A percentile compares a stretch with the other conserved stretches of the same genome.
These are phyloP conservation scores for Flaveria bidentis DNA, from an alignment of 129 eudicot genomes.

Conservation along the genomic window DNA sequence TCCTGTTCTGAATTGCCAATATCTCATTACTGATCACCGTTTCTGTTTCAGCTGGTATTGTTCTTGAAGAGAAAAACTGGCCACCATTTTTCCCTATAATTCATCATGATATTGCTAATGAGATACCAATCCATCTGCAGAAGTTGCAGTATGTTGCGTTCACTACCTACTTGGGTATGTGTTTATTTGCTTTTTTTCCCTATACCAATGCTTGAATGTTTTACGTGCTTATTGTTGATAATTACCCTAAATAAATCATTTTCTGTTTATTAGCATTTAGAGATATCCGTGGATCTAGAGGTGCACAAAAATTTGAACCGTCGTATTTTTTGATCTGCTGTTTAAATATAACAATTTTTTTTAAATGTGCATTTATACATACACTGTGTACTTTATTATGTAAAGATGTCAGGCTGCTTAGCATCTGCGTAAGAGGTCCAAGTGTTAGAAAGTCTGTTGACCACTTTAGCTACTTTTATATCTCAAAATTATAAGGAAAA, in stretches of 20 bases:
- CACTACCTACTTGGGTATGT: constrained; percentile 82
- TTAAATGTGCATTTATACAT: too few relatives aligned
- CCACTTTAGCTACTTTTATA: too few relatives aligned
- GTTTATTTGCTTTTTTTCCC: background rate
- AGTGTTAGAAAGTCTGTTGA: too few relatives aligned
- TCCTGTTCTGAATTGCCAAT: background rate
- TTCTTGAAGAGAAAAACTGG: constrained; percentile 94
- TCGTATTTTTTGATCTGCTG: too few relatives aligned
- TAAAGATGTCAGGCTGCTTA: too few relatives aligned
- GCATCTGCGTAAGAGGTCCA: too few relatives aligned
- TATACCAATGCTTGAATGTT: background rate
- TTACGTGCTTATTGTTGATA: background rate
- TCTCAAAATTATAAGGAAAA: too few relatives aligned
- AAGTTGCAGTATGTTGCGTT: constrained; percentile 88
- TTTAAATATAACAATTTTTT: too few relatives aligned
- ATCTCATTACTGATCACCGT: background rate
- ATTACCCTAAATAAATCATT: too few relatives aligned
- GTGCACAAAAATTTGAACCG: background rate
- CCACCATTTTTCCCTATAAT: constrained; percentile 97
- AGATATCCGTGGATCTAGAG: background rate
- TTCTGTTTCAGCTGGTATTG: constrained; percentile 88
- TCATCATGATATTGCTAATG: constrained; percentile 94
- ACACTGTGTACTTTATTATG: too few relatives aligned
- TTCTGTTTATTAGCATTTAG: background rate
- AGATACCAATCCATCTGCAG: constrained; percentile 95